These are phyloP conservation scores for Fusarium protoensiforme DNA, from an alignment of 2,329 filamentous ascomycete species.

Conservation along the genomic window DNA sequence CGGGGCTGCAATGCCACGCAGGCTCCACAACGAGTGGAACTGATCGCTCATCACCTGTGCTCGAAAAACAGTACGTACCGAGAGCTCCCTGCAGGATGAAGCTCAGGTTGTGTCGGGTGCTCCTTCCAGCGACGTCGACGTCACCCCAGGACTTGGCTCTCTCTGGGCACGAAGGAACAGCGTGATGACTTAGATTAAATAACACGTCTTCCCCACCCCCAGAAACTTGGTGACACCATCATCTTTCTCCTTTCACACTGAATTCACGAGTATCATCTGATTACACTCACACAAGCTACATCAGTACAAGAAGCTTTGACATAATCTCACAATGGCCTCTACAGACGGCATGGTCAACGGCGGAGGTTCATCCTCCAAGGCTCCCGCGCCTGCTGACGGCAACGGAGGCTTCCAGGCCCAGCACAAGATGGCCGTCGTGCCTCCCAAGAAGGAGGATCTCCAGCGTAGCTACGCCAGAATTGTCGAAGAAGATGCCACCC, in stretches of 20 bases:
- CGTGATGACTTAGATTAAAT: conserved; percentile 28
- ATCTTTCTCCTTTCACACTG: neutral
- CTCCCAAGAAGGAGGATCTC: conserved; percentile 83
- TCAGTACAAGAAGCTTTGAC: neutral
- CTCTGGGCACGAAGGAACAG: conserved; percentile 11
- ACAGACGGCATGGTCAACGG: conserved; percentile 41
- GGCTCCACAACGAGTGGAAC: conserved; percentile 17
- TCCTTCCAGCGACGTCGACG: conserved; percentile 14
- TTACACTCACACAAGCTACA: neutral
- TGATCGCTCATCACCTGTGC: conserved; percentile 33
- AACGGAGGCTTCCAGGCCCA: conserved; percentile 60
- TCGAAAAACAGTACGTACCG: neutral
- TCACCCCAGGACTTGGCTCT: conserved; percentile 29
- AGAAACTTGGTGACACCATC: conserved; percentile 12
- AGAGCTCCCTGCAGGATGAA: conserved; percentile 8
- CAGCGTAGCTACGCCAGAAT: conserved; percentile 81
- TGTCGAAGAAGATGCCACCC: conserved; percentile 72
- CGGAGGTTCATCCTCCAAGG: conserved; percentile 46
- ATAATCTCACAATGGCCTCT: conserved; percentile 26
- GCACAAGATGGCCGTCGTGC: conserved; percentile 77
- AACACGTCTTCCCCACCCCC: conserved; percentile 23
- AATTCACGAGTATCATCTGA: neutral
- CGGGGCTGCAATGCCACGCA: conserved; percentile 17
- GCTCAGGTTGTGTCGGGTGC: neutral
- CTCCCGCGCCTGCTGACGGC: conserved; percentile 32